Evolutionary conservation across 768 basidiomycete genomes (phyloP).

Genomic region (Multifurca ochricompacta): DNA sequence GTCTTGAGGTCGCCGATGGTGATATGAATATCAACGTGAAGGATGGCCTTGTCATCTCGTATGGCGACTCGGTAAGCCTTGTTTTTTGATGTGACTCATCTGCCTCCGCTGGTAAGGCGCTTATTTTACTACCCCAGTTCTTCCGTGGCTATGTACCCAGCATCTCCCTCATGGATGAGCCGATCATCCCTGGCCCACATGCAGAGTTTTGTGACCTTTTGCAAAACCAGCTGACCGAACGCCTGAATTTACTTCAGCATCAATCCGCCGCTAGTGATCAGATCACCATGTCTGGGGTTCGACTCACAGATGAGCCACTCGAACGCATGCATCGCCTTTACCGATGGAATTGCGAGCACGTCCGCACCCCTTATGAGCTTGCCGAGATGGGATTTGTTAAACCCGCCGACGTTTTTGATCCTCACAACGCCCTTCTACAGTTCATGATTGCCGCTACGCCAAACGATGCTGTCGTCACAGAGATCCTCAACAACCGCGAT

Average conservation of each 20-base stretch:
- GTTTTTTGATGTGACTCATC: conserved; percentile 32
- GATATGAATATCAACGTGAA: conserved; percentile 90
- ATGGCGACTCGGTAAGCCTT: conserved; percentile 16
- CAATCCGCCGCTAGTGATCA: conserved; percentile 22
- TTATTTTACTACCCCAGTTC: conserved; percentile 43
- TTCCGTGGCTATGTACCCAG: conserved; percentile 53
- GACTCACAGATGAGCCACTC: conserved; percentile 20
- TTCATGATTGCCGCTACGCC: conserved; percentile 77
- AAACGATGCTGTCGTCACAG: conserved; percentile 35
- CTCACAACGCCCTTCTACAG: conserved; percentile 54
- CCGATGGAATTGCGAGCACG: conserved; percentile 50
- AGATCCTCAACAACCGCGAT: conserved; percentile 45
- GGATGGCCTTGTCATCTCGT: conserved; percentile 6
- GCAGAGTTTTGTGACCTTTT: conserved; percentile 45
- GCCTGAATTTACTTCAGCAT: conserved; percentile 25
- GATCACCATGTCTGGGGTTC: conserved; percentile 32
- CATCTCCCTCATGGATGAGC: conserved; percentile 24
- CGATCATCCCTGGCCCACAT: conserved; percentile 33
- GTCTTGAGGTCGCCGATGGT: conserved; percentile 82
- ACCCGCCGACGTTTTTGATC: conserved; percentile 26
- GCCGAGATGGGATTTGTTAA: conserved; percentile 20
- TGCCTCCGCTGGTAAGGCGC: neutral
- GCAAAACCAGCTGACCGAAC: conserved; percentile 30
- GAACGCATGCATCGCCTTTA: conserved; percentile 40
- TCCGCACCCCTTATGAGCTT: conserved; percentile 35